phyloP scores from a whole-genome alignment of 106 monocot genomes.

The Dendrobium nobile region DNA sequence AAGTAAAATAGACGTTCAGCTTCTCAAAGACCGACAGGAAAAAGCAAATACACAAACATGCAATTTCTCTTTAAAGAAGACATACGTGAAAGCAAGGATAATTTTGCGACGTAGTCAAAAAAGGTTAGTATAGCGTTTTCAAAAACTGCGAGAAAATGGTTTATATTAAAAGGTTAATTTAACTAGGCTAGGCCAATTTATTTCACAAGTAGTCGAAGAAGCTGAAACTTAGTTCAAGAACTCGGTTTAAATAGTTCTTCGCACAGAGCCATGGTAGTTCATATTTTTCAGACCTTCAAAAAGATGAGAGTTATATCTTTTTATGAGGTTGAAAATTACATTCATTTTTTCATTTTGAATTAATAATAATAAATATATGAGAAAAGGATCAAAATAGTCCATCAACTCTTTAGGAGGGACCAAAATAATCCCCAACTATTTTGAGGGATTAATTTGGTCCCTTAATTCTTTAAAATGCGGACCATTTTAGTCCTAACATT shows the following conservation, averaged over 20 bases:
- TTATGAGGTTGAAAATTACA: not conserved
- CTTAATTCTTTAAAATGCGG: no score
- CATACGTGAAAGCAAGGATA: not conserved
- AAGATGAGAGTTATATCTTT: not conserved
- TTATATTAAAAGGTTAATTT: not conserved
- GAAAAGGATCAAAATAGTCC: no score
- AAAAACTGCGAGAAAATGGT: not conserved
- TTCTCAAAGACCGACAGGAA: not conserved
- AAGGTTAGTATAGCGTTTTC: not conserved
- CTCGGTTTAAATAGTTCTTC: not conserved
- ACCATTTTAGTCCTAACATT: no score
- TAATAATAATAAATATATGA: not conserved
- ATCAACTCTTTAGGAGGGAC: no score
- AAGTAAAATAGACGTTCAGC: not conserved
- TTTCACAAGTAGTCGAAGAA: not conserved
- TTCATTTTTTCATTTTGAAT: not conserved
- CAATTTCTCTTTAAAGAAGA: not conserved
- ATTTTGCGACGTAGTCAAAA: not conserved
- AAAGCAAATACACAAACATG: not conserved
- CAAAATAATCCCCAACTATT: no score
- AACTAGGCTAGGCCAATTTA: not conserved
- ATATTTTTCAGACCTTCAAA: not conserved
- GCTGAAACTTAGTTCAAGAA: not conserved
- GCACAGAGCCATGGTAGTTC: not conserved
- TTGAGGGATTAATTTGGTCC: no score